phyloP scores from a whole-genome alignment of 257 asterid genomes.

The Nicotiana tomentosiformis region DNA sequence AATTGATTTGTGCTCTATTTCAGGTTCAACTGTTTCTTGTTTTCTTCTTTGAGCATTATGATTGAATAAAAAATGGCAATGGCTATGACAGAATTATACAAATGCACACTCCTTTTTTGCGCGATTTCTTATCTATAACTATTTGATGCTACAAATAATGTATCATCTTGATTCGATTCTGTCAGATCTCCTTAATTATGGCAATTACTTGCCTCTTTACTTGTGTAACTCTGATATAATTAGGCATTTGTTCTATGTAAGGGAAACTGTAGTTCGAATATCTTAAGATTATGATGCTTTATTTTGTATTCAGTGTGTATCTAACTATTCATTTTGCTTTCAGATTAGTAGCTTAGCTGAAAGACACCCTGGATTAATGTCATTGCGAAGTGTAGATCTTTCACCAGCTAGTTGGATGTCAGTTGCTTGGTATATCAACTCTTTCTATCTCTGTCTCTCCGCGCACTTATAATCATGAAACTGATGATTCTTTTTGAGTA shows the following conservation, averaged over 20 bases:
- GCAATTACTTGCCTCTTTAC: neutral
- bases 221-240: neutral
- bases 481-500: neutral
- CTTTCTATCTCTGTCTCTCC: neutral
- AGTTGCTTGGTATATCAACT: constrained; percentile 33
- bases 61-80: neutral
- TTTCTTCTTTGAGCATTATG: neutral
- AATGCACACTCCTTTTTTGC: neutral
- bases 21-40: neutral
- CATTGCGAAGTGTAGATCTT: constrained; percentile 49
- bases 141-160: neutral
- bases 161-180: neutral
- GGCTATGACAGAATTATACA: neutral
- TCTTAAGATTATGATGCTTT: neutral
- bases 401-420: constrained; percentile 59
- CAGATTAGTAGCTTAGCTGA: constrained; percentile 39
- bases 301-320: neutral
- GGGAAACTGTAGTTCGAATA: neutral
- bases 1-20: neutral
- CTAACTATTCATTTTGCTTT: constrained; percentile 6
- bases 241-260: neutral
- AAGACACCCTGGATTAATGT: constrained; percentile 39
- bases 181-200: neutral
- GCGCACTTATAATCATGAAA: neutral
- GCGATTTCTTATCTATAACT: neutral